Evolutionary conservation across 139 green algal species (phyloP).

Genomic region (Eudorina sp.): DNA sequence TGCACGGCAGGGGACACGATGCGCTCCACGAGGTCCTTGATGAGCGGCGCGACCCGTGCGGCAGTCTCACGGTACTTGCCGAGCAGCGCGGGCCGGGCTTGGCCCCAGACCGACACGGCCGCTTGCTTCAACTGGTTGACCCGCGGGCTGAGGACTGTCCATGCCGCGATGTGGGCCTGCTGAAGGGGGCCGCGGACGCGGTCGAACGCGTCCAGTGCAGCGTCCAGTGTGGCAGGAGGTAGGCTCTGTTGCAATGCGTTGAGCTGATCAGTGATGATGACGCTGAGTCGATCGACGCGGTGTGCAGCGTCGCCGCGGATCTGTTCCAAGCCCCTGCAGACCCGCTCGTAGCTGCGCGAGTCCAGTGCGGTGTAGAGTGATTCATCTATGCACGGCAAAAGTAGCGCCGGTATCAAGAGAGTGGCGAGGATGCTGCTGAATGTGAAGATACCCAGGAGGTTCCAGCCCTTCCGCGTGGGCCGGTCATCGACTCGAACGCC

Average conservation of each 20-base stretch:
- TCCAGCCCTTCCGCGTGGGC: background rate
- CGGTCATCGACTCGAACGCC: background rate
- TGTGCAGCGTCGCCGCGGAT: background rate
- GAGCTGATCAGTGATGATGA: background rate
- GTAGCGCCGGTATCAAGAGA: background rate
- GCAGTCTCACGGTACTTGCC: background rate
- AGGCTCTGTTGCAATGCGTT: background rate
- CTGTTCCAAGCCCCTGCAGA: background rate
- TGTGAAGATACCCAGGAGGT: background rate
- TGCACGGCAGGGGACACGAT: background rate
- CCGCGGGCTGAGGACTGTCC: background rate
- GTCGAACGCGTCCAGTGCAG: background rate
- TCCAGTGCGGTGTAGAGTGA: background rate
- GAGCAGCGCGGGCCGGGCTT: background rate
- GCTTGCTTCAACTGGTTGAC: background rate
- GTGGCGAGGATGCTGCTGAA: background rate
- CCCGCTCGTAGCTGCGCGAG: background rate
- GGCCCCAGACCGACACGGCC: background rate
- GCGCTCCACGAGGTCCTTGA: background rate
- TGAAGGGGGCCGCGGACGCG: background rate
- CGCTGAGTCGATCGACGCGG: background rate
- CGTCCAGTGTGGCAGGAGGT: background rate
- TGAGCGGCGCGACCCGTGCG: background rate
- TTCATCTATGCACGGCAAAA: background rate
- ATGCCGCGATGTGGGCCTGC: background rate